These are phyloP conservation scores for Mycena albidolilacea DNA, from an alignment of 768 basidiomycete species.

Conservation along the genomic window DNA sequence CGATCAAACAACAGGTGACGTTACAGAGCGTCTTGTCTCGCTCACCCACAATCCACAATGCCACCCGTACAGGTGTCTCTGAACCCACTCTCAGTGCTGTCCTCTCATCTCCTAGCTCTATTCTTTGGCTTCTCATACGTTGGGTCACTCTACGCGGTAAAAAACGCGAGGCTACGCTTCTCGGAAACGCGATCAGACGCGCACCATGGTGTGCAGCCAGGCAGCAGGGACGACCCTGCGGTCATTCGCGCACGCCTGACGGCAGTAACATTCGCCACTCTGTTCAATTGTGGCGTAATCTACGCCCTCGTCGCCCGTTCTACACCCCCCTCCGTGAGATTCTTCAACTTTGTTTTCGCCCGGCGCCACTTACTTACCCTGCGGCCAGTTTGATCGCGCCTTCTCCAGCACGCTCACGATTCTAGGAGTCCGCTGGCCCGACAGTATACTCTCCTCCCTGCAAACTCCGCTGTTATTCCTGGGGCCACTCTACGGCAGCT, in stretches of 20 bases:
- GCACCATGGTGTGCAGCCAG: conserved; percentile 46
- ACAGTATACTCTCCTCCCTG: conserved; percentile 64
- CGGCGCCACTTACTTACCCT: neutral
- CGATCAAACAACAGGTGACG: too few relatives aligned
- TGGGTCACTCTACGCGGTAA: conserved; percentile 85
- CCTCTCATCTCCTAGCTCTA: conserved; percentile 70
- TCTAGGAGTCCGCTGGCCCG: conserved; percentile 16
- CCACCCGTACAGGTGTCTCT: conserved; percentile 11
- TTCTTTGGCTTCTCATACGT: conserved; percentile 81
- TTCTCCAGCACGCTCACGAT: neutral
- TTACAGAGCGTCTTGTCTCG: neutral
- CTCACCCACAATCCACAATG: conserved; percentile 1
- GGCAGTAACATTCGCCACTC: conserved; percentile 76
- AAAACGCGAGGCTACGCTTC: conserved; percentile 72
- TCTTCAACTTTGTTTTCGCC: neutral
- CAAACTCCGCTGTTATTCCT: conserved; percentile 82
- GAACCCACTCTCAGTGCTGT: conserved; percentile 42
- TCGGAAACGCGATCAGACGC: conserved; percentile 45
- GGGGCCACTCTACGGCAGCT: conserved; percentile 80
- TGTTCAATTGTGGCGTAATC: conserved; percentile 69
- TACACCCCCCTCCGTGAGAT: neutral
- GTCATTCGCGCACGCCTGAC: conserved; percentile 86
- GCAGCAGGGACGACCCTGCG: conserved; percentile 83
- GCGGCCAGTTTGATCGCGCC: neutral
- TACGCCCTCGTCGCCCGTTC: neutral